Conservation (phyloP, 176 grass and related monocot species). For the Dactylis glomerata region DNA sequence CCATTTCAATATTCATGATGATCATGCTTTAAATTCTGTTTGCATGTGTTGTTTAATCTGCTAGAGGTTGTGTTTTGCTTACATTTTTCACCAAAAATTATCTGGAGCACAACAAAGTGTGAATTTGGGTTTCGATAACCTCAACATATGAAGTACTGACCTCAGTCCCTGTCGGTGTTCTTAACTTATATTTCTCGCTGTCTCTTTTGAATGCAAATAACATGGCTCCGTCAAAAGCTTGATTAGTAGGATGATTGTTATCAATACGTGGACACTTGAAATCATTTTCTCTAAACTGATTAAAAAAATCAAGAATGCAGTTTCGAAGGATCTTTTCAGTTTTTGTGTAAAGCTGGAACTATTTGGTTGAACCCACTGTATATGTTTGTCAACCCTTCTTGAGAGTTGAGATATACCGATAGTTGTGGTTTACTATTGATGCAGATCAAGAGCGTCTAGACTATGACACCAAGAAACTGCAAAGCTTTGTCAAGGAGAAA, state of each 20-base stretch:
- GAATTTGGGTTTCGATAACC: background rate
- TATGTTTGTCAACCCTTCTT: background rate
- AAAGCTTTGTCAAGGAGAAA: constrained; percentile 84
- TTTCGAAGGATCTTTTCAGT: background rate
- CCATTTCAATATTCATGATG: background rate
- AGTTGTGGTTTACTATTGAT: background rate
- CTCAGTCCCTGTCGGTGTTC: no score
- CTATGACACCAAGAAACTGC: constrained; percentile 79
- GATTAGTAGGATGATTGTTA: background rate
- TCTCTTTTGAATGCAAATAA: background rate
- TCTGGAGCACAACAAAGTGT: background rate
- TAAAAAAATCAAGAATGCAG: background rate
- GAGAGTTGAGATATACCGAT: background rate
- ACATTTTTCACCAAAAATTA: background rate
- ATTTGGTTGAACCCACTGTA: background rate
- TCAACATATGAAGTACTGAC: no score
- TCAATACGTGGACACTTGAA: no score
- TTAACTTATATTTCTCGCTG: background rate
- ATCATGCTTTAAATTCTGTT: background rate
- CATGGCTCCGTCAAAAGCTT: background rate
- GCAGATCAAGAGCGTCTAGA: constrained; percentile 71
- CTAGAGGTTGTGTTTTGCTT: background rate
- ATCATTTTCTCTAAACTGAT: background rate
- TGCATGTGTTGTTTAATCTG: background rate
- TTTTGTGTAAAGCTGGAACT: background rate